Base-by-base conservation (phyloP, 106 monocot genomes). In the Narthecium ossifragum region DNA sequence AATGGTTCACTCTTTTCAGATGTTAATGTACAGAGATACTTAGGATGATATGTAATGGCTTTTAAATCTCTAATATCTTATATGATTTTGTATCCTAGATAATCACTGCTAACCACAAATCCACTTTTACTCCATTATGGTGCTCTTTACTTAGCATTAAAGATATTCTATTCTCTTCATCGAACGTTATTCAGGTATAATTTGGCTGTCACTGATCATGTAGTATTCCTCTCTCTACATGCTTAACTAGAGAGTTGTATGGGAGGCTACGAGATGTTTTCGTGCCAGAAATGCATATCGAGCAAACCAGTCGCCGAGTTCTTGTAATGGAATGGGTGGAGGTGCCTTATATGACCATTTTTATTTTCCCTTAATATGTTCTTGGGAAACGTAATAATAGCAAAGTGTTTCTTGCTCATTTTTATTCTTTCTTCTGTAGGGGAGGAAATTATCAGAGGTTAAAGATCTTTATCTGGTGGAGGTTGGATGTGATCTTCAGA, bases 261-360 rank as follows among this genome's bases (percentile, higher is more conserved):
- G 96, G 96, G 53, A 57, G 73, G 29, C 57, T 84, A 10, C 78
- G 53, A 49, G 86, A 96, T 78, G 80, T 96, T 53, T 70, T 87
- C 31, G 75, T 96, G 23, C 96, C 96, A 47, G 78, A 96, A 57
- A 96, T 96, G 83, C 84, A 86, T 76, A 61, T 74, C 26, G 89
- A 90, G 7, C 67, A 55, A 40, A 86, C 73, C 36, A 96, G 84
- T 66, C 78, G 66, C 10, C 72, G 84, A 53, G 86, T 96, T 37
- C 83, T 96, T 39, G 55, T 87, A 25, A 96, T 90, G 96, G 96
- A 96, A 76, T 96, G 96, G 96, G 71, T 90, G 39, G 96, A 96
- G 86, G 96, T 96, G 32, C 34, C 45, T 43, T 72, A 25, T 61
- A 31, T 31, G 17, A 22, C 12, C 45, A 46, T 28, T 32, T 25